phyloP scores from a whole-genome alignment of 2,329 filamentous ascomycete genomes.

The Graphilbum sp. region DNA sequence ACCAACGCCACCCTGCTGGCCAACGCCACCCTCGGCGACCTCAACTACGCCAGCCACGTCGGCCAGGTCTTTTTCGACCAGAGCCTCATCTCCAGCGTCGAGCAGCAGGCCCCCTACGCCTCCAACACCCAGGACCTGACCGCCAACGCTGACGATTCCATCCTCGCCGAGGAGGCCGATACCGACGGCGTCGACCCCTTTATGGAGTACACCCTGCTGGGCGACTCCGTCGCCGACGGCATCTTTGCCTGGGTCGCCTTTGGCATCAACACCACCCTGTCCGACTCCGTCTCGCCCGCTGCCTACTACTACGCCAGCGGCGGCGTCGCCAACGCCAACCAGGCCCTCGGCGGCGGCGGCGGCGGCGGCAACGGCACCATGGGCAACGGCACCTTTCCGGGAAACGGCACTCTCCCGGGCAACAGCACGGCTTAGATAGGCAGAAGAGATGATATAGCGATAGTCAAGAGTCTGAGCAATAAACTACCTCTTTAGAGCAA shows the following conservation, averaged over 20 bases:
- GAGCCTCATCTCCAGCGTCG: conserved; percentile 30
- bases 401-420: background rate
- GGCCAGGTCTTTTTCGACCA: conserved; percentile 47
- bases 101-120: conserved; percentile 28
- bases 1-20: conserved; percentile 17
- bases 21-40: conserved; percentile 32
- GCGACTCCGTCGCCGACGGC: conserved; percentile 31
- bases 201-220: conserved; percentile 38
- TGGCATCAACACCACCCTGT: conserved; percentile 23
- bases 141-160: conserved; percentile 25
- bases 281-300: conserved; percentile 2
- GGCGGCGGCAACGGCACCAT: background rate
- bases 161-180: conserved; percentile 25
- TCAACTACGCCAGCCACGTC: conserved; percentile 33
- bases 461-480: too few relatives aligned
- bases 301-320: conserved; percentile 5
- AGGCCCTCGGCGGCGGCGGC: background rate
- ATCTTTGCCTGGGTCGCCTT: conserved; percentile 34
- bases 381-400: background rate
- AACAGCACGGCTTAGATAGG: too few relatives aligned
- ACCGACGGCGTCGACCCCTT: conserved; percentile 23
- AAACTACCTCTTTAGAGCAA: too few relatives aligned
- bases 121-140: conserved; percentile 25
- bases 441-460: too few relatives aligned
- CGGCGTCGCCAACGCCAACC: conserved; percentile 5